phyloP scores from a whole-genome alignment of 1,284 basidiomycete genomes.

The Austroboletus novae-zelandiae region DNA sequence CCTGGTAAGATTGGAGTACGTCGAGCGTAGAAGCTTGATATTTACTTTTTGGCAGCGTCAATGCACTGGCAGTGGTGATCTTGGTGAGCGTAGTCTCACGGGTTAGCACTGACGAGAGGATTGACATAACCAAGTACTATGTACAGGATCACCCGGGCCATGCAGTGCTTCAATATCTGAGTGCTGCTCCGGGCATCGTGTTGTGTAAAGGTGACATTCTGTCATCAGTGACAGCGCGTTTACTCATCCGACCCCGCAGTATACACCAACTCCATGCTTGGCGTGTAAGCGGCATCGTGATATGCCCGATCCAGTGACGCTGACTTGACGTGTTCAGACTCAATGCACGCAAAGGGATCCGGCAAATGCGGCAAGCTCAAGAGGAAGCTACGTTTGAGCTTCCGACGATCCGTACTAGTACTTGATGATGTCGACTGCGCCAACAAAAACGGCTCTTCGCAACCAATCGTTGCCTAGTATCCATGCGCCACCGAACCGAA shows the following conservation, averaged over 20 bases:
- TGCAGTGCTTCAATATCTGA: background rate
- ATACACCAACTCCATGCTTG: constrained; percentile 26
- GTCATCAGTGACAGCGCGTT: background rate
- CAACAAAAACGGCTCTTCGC: too few species aligned
- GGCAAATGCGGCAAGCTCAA: constrained; percentile 7
- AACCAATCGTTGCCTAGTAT: too few species aligned
- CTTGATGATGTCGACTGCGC: too few species aligned
- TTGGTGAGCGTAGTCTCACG: background rate
- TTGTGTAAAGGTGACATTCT: background rate
- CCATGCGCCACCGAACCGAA: too few species aligned
- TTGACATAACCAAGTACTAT: background rate
- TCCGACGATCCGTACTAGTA: constrained; percentile 10
- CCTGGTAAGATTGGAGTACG: background rate
- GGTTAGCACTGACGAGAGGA: background rate
- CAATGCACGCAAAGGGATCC: constrained; percentile 15
- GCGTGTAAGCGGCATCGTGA: constrained; percentile 14
- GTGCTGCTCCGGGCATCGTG: background rate
- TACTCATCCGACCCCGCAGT: constrained; percentile 4
- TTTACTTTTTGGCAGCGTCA: background rate
- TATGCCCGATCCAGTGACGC: too few species aligned
- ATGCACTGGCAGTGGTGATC: background rate
- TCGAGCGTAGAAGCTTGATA: background rate
- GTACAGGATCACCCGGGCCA: background rate
- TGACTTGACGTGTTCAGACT: constrained; percentile 4
- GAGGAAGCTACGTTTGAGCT: constrained; percentile 8